Conservation (phyloP, 805 yeast genomes). For the Schizosaccharomyces pombe region DNA sequence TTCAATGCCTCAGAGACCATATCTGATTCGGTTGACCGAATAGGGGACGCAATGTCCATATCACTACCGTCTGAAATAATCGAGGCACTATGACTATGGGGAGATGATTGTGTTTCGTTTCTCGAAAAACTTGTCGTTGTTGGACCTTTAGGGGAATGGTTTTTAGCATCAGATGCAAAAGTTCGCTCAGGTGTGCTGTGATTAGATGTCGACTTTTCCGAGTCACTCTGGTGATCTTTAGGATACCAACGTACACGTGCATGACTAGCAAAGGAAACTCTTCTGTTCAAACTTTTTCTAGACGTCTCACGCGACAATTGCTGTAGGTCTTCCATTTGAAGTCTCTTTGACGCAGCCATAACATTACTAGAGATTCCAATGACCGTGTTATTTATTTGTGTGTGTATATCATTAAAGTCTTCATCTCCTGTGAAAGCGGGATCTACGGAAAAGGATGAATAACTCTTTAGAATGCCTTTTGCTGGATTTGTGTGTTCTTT, state of each 20-base stretch:
- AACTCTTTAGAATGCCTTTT: not conserved
- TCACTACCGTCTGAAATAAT: too few species aligned
- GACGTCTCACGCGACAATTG: slow-evolving; percentile 5
- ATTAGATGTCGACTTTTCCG: not conserved
- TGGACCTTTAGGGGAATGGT: not conserved
- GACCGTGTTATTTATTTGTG: not conserved
- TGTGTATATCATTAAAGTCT: not conserved
- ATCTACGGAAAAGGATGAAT: not conserved
- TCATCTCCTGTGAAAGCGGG: not conserved
- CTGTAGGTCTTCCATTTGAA: slow-evolving; percentile 5
- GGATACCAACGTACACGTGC: slow-evolving; percentile 2
- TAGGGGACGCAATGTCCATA: not conserved
- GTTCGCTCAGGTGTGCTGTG: not conserved
- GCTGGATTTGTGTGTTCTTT: not conserved
- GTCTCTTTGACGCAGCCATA: not conserved
- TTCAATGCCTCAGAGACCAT: not conserved
- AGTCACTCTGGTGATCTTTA: not conserved
- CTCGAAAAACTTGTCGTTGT: not conserved
- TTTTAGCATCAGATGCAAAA: not conserved
- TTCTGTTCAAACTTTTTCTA: slow-evolving; percentile 17
- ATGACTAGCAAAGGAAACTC: slow-evolving; percentile 43
- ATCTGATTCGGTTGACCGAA: not conserved
- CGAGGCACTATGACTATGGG: too few species aligned
- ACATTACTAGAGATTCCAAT: not conserved
- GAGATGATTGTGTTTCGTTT: not conserved